Conservation (phyloP, 2,329 filamentous ascomycete genomes). For the Epicoccum sorghinum region DNA sequence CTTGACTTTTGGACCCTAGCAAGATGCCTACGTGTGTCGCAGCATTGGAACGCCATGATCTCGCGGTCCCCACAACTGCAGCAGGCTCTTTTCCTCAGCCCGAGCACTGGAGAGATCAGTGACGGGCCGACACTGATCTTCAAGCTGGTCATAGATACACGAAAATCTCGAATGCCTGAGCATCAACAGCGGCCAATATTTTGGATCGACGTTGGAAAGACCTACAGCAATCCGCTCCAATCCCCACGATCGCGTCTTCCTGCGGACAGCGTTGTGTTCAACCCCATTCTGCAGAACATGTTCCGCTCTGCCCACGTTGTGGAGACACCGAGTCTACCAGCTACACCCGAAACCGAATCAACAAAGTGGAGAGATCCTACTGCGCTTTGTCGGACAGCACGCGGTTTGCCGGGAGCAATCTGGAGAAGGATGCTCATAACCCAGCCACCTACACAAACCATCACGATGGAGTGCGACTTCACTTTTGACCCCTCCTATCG, state of each 20-base stretch:
- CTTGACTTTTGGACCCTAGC: conserved; percentile 19
- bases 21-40: conserved; percentile 14
- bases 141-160: conserved; percentile 17
- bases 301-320: conserved; percentile 9
- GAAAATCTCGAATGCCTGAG: conserved; percentile 1
- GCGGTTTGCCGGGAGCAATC: conserved; percentile 9
- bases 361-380: conserved; percentile 5
- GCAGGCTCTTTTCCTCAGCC: conserved; percentile 13
- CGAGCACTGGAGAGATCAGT: conserved; percentile 1
- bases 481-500: conserved; percentile 18
- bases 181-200: conserved; percentile 11
- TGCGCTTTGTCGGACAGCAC: conserved; percentile 8
- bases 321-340: conserved; percentile 1
- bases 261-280: conserved; percentile 10
- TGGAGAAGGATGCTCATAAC: conserved; percentile 18
- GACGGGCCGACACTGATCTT: conserved; percentile 15
- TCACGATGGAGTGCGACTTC: conserved; percentile 19
- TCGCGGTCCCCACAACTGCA: conserved; percentile 13
- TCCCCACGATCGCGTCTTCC: conserved; percentile 2
- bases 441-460: conserved; percentile 13
- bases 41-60: conserved; percentile 12
- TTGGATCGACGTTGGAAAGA: conserved; percentile 12
- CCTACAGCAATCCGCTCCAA: neutral
- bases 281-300: conserved; percentile 16
- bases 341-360: neutral